Evolutionary conservation across 495 filamentous ascomycete genomes (phyloP).

Genomic region (Aspergillus avenaceus): DNA sequence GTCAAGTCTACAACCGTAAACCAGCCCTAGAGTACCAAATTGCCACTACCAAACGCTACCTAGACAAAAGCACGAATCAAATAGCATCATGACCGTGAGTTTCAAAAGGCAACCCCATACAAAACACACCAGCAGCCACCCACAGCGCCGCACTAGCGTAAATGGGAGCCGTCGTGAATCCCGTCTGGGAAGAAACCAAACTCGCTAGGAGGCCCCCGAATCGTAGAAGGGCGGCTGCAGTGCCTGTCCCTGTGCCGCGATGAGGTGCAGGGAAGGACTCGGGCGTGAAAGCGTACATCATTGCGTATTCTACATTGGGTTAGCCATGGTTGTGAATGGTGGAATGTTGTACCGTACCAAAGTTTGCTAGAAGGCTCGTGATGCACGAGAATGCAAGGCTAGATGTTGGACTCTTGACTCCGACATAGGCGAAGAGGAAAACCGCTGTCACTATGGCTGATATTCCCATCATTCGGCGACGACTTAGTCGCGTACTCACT

Average conservation of each 20-base stretch:
- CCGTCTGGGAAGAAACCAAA: constrained; percentile 28
- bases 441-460: constrained; percentile 28
- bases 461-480: constrained; percentile 32
- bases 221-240: constrained; percentile 31
- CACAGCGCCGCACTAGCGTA: constrained; percentile 32
- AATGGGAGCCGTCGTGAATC: constrained; percentile 29
- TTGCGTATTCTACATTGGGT: constrained; percentile 32
- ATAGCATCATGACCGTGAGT: constrained; percentile 30
- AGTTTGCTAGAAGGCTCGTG: constrained; percentile 27
- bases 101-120: constrained; percentile 31
- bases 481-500: constrained; percentile 26
- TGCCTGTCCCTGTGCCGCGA: constrained; percentile 48
- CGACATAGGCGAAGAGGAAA: constrained; percentile 32
- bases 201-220: constrained; percentile 28
- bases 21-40: no score
- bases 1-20: no score
- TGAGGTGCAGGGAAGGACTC: constrained; percentile 53
- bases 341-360: constrained; percentile 23
- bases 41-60: no score
- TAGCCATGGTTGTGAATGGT: background rate
- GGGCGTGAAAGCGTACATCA: constrained; percentile 55
- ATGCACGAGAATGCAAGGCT: constrained; percentile 28
- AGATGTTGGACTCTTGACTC: constrained; percentile 17
- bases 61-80: no score
- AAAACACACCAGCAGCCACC: constrained; percentile 24